These are phyloP conservation scores for Calonectria pseudoturangicola DNA, from an alignment of 2,329 filamentous ascomycete genomes.

Conservation along the genomic window DNA sequence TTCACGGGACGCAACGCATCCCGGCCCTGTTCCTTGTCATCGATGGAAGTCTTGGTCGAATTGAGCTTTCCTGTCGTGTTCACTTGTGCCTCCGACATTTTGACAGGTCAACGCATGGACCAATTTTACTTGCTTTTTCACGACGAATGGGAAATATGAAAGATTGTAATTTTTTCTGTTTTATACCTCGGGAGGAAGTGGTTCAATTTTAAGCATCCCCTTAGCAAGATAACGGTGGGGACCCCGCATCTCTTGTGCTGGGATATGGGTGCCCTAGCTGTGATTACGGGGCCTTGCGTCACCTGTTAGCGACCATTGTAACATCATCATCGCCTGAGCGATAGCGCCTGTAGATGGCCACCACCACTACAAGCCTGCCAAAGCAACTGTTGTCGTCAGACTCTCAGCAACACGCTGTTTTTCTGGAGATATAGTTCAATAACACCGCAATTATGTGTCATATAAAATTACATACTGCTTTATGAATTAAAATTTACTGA, in stretches of 20 bases:
- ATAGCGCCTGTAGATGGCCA: not conserved
- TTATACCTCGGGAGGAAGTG: not conserved
- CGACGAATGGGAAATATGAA: not conserved
- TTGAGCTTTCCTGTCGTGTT: not conserved
- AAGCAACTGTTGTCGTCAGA: not conserved
- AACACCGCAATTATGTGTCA: too few relatives aligned
- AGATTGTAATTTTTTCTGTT: not conserved
- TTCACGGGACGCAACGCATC: not conserved
- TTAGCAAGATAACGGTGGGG: slow-evolving; percentile 21
- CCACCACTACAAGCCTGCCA: not conserved
- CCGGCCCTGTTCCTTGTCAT: not conserved
- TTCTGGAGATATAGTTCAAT: not conserved
- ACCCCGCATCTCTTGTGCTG: slow-evolving; percentile 8
- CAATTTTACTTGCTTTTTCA: not conserved
- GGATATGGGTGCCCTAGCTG: not conserved
- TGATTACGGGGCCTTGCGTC: not conserved
- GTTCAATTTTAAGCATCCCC: not conserved
- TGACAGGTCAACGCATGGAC: not conserved
- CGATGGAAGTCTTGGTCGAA: not conserved
- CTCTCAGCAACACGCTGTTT: not conserved
- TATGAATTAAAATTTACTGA: too few relatives aligned
- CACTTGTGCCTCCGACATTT: not conserved
- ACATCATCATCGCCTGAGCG: not conserved
- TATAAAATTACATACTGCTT: too few relatives aligned
- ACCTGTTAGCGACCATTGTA: not conserved